These are phyloP conservation scores for Diaporthe eres DNA, from an alignment of 2,329 filamentous ascomycete genomes.

Conservation along the genomic window DNA sequence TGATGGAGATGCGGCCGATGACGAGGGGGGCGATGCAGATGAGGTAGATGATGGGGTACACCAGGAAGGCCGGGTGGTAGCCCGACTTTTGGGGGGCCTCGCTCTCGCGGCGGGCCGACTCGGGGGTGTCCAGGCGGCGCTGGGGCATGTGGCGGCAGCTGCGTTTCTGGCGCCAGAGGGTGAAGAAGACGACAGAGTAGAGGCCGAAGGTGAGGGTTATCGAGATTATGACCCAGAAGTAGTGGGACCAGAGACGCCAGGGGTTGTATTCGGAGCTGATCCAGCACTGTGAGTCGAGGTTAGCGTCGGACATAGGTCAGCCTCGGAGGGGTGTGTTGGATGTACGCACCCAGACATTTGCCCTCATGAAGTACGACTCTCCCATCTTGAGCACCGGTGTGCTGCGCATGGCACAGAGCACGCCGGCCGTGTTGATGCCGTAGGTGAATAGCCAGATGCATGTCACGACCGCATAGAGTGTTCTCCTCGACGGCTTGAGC, in stretches of 20 bases:
- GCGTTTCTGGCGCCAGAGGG: slow-evolving; percentile 41
- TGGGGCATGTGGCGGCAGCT: slow-evolving; percentile 38
- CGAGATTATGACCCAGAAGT: slow-evolving; percentile 42
- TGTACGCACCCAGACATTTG: slow-evolving; percentile 29
- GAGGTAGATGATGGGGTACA: slow-evolving; percentile 43
- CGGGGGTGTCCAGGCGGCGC: neutral
- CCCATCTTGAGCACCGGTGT: neutral
- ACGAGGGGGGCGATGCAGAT: slow-evolving; percentile 42
- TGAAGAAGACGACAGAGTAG: slow-evolving; percentile 40
- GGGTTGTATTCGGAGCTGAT: slow-evolving; percentile 37
- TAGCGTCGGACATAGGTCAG: neutral
- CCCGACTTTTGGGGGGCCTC: slow-evolving; percentile 35
- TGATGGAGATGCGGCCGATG: slow-evolving; percentile 38
- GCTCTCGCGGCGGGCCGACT: neutral
- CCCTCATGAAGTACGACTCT: slow-evolving; percentile 27
- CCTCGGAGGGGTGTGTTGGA: neutral
- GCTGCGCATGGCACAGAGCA: neutral
- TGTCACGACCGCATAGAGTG: neutral
- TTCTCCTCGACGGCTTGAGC: neutral
- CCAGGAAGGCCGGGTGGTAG: slow-evolving; percentile 44
- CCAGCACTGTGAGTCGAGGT: slow-evolving; percentile 39
- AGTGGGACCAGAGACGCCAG: slow-evolving; percentile 41
- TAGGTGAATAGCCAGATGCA: slow-evolving; percentile 20
- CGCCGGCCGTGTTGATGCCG: slow-evolving; percentile 6
- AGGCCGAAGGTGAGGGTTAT: slow-evolving; percentile 32